Evolutionary conservation across 2,329 filamentous ascomycete species (phyloP).

Genomic region (Fusarium musae): DNA sequence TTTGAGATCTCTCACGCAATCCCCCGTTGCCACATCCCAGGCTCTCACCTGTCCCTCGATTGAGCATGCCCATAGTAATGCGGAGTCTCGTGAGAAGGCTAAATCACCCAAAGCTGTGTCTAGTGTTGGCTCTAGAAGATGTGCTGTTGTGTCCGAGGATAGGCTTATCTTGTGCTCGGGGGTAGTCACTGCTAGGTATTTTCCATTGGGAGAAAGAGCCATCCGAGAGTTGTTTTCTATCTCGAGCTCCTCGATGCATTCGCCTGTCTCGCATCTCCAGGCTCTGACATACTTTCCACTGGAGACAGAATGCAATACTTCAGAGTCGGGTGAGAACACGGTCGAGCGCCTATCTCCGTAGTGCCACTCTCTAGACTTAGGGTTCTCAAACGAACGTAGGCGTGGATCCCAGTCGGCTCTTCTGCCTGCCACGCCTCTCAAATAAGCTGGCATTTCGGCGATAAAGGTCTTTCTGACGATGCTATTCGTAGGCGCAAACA

Average conservation of each 20-base stretch:
- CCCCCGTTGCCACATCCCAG: neutral
- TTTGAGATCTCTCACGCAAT: neutral
- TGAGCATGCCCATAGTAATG: neutral
- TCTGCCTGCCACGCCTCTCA: neutral
- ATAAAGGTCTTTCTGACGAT: neutral
- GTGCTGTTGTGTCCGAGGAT: neutral
- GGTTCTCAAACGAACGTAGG: neutral
- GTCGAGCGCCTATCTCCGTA: too few species aligned
- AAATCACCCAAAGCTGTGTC: accelerated
- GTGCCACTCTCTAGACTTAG: accelerated
- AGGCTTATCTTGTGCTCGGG: neutral
- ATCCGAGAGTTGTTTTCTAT: accelerated
- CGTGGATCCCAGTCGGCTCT: neutral
- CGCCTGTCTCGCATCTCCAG: neutral
- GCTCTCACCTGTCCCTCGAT: neutral
- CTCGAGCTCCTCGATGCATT: neutral
- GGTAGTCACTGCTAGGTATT: neutral
- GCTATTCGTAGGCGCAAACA: neutral
- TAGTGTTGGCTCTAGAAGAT: accelerated
- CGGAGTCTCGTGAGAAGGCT: neutral
- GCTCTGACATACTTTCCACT: accelerated
- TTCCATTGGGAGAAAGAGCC: neutral
- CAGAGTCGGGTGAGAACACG: neutral
- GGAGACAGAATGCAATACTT: neutral
- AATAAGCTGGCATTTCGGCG: accelerated